These are phyloP conservation scores for Yarrowia sp. DNA, from an alignment of 805 yeast species.

Conservation along the genomic window DNA sequence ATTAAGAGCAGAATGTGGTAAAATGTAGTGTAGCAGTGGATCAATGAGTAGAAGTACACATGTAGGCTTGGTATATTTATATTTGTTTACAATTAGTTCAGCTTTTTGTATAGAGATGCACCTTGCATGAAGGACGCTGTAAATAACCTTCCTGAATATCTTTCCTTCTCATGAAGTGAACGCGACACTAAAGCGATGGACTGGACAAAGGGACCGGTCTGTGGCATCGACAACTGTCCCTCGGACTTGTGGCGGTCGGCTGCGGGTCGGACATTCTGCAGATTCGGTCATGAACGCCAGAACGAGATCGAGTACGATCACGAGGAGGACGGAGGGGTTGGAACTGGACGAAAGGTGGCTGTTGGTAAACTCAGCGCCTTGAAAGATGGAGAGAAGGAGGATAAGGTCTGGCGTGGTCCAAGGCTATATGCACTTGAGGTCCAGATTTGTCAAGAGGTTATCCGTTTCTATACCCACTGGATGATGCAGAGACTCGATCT, in stretches of 20 bases:
- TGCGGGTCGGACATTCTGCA: conserved; percentile 85
- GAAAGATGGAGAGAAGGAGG: conserved; percentile 6
- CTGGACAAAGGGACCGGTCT: conserved; percentile 65
- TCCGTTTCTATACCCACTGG: conserved; percentile 11
- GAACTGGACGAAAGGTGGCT: neutral
- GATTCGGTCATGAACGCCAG: conserved; percentile 73
- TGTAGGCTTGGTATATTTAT: neutral
- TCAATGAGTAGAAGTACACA: neutral
- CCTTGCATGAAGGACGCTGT: neutral
- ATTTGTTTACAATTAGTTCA: no score
- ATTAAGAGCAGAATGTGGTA: no score
- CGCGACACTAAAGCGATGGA: neutral
- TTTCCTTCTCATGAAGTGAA: neutral
- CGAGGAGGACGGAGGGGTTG: neutral
- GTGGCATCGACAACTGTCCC: conserved; percentile 91
- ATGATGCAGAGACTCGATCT: neutral
- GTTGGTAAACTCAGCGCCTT: neutral
- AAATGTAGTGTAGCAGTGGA: no score
- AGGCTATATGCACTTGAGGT: neutral
- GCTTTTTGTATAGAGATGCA: no score
- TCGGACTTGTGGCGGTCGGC: conserved; percentile 73
- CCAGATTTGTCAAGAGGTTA: conserved; percentile 1
- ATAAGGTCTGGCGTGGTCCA: neutral
- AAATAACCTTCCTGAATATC: neutral
- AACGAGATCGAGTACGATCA: neutral